Percentiles rank a stretch among this genome's conserved stretches.
phyloP scores from a whole-genome alignment of 2,329 filamentous ascomycete species.

The Cladosporium cucumerinum region DNA sequence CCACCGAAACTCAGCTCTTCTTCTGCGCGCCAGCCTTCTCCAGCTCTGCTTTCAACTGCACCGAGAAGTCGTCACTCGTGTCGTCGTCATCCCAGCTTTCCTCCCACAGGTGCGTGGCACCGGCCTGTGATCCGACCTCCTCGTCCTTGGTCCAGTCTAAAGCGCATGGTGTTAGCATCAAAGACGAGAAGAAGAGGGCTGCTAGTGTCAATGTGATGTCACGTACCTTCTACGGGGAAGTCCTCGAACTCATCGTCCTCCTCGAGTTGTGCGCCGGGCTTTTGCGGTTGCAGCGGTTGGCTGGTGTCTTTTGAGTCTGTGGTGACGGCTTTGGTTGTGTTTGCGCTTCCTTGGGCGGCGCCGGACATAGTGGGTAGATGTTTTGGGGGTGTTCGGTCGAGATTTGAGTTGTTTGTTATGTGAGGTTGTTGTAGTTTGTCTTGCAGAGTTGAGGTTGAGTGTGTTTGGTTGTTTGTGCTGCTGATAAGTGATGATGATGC shows the following conservation, averaged over 20 bases:
- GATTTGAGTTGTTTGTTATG: not conserved
- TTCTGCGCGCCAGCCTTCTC: conserved; percentile 76
- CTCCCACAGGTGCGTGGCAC: conserved; percentile 80
- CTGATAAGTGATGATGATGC: not conserved
- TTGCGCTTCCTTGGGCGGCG: conserved; percentile 27
- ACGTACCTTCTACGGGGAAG: conserved; percentile 87
- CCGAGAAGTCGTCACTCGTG: conserved; percentile 91
- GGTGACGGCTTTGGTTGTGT: conserved; percentile 41
- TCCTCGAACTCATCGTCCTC: conserved; percentile 99
- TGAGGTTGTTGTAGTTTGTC: not conserved
- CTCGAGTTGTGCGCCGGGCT: conserved; percentile 69
- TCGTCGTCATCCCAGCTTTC: conserved; percentile 99
- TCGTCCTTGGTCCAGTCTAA: conserved; percentile 92
- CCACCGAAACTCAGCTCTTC: conserved; percentile 26
- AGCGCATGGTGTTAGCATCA: not conserved
- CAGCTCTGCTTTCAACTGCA: conserved; percentile 89
- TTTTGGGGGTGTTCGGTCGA: not conserved
- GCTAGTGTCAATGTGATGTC: not conserved
- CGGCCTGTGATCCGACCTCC: conserved; percentile 65
- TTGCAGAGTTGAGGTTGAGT: not conserved
- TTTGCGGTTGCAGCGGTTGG: conserved; percentile 56
- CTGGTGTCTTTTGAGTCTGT: conserved; percentile 39
- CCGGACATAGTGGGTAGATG: conserved; percentile 18
- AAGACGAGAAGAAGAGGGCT: not conserved
- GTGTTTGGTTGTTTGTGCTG: not conserved